These are phyloP conservation scores for Candida peoriensis DNA, from an alignment of 805 yeast genomes.

Conservation along the genomic window DNA sequence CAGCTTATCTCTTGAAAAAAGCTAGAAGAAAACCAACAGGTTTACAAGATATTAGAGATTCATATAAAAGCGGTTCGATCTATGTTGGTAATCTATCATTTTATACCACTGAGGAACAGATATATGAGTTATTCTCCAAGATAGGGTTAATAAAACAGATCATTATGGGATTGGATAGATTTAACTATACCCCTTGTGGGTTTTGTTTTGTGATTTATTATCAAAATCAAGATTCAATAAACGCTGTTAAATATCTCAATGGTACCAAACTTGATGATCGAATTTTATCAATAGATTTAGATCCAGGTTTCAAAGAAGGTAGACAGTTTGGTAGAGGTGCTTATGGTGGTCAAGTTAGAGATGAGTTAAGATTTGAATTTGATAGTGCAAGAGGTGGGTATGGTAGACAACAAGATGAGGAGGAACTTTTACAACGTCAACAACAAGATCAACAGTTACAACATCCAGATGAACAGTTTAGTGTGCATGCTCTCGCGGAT, in stretches of 20 bases:
- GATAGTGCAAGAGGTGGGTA: conserved; percentile 44
- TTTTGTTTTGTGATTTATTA: conserved; percentile 87
- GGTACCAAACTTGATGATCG: conserved; percentile 83
- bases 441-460: conserved; percentile 4
- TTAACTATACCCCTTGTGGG: conserved; percentile 91
- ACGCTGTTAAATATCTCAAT: conserved; percentile 77
- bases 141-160: conserved; percentile 69
- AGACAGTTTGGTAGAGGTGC: conserved; percentile 93
- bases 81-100: conserved; percentile 90
- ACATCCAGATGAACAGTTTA: conserved; percentile 21
- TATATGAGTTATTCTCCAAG: conserved; percentile 78
- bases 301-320: conserved; percentile 94
- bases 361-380: conserved; percentile 51
- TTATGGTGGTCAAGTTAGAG: conserved; percentile 87
- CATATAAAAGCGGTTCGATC: conserved; percentile 67
- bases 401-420: conserved; percentile 20
- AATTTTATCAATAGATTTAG: conserved; percentile 79
- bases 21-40: conserved; percentile 47
- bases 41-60: conserved; percentile 57
- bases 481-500: conserved; percentile 4
- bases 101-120: conserved; percentile 92
- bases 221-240: conserved; percentile 63
- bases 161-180: conserved; percentile 92
- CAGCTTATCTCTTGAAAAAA: conserved; percentile 59
- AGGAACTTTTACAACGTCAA: conserved; percentile 19